A percentile compares a stretch with the other conserved stretches of the same genome.
phyloP scores from a whole-genome alignment of 495 filamentous ascomycete genomes.

The Baudoinia panamericana region DNA sequence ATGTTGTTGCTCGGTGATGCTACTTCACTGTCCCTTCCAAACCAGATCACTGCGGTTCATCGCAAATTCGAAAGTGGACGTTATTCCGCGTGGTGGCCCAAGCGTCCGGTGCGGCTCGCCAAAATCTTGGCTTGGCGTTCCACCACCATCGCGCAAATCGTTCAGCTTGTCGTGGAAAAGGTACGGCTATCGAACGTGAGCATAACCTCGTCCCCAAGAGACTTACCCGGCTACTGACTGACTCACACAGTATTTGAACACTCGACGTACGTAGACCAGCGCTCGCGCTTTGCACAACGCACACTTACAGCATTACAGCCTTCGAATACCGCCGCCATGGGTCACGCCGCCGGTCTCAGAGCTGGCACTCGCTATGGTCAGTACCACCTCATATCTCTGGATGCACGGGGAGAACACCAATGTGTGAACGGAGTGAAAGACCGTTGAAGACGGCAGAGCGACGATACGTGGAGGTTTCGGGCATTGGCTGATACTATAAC shows the following conservation, averaged over 20 bases:
- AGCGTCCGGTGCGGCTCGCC: too few relatives aligned
- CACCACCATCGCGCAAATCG: neutral
- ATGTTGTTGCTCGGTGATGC: conserved; percentile 16
- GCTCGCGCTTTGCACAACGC: neutral
- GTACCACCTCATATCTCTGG: conserved; percentile 10
- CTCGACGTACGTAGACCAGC: conserved; percentile 10
- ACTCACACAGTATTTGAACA: too few relatives aligned
- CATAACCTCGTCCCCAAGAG: too few relatives aligned
- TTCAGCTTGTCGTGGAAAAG: too few relatives aligned
- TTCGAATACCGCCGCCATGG: conserved; percentile 47
- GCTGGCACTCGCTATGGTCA: conserved; percentile 63
- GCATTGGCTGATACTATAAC: neutral
- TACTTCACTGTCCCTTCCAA: conserved; percentile 7
- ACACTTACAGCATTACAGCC: conserved; percentile 12
- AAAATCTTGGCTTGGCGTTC: too few relatives aligned
- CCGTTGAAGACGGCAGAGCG: neutral
- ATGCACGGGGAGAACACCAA: too few relatives aligned
- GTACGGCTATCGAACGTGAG: too few relatives aligned
- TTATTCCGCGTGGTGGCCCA: too few relatives aligned
- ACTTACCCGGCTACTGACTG: too few relatives aligned
- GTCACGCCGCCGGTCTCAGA: conserved; percentile 91
- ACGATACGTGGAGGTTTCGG: neutral
- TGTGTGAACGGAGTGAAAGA: too few relatives aligned
- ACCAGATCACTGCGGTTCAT: too few relatives aligned
- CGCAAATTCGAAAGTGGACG: too few relatives aligned